Percentiles rank a stretch among this genome's conserved stretches.
Evolutionary conservation across 1,284 basidiomycete species (phyloP).

Genomic region (Cutaneotrichosporon sp.): DNA sequence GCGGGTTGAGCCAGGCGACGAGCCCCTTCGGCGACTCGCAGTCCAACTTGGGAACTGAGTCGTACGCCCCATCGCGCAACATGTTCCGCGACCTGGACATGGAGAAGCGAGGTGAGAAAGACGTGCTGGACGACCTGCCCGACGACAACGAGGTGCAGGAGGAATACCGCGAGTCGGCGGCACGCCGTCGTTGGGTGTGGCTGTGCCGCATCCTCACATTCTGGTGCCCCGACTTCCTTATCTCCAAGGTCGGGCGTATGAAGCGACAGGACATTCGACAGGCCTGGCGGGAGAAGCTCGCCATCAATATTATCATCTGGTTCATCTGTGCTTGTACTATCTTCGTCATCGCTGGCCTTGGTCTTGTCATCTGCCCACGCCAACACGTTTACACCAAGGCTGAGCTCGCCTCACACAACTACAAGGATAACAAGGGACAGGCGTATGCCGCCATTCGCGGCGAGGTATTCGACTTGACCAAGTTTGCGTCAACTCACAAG

Average conservation of each 20-base stretch:
- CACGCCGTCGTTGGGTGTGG: conserved; percentile 79
- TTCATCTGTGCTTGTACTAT: conserved; percentile 79
- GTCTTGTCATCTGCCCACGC: conserved; percentile 85
- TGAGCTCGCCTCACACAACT: conserved; percentile 72
- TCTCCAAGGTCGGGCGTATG: conserved; percentile 76
- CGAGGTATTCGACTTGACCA: conserved; percentile 60
- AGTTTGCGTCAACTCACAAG: conserved; percentile 55
- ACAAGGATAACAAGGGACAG: conserved; percentile 61
- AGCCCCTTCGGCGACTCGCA: conserved; percentile 69
- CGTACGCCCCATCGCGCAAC: conserved; percentile 86
- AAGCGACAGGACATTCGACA: conserved; percentile 90
- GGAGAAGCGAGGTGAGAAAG: conserved; percentile 65
- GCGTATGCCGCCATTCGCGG: conserved; percentile 81
- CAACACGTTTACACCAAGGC: conserved; percentile 79
- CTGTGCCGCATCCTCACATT: conserved; percentile 87
- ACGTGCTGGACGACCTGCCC: conserved; percentile 69
- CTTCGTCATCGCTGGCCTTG: conserved; percentile 89
- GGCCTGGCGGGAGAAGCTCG: conserved; percentile 96
- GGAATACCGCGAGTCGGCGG: conserved; percentile 71
- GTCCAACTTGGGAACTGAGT: conserved; percentile 78
- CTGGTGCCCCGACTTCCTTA: conserved; percentile 73
- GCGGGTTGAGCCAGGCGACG: conserved; percentile 55
- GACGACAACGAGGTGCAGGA: conserved; percentile 82
- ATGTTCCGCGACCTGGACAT: conserved; percentile 84
- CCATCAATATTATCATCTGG: conserved; percentile 95